phyloP scores from a whole-genome alignment of 257 asterid genomes.

The Coffea canephora region DNA sequence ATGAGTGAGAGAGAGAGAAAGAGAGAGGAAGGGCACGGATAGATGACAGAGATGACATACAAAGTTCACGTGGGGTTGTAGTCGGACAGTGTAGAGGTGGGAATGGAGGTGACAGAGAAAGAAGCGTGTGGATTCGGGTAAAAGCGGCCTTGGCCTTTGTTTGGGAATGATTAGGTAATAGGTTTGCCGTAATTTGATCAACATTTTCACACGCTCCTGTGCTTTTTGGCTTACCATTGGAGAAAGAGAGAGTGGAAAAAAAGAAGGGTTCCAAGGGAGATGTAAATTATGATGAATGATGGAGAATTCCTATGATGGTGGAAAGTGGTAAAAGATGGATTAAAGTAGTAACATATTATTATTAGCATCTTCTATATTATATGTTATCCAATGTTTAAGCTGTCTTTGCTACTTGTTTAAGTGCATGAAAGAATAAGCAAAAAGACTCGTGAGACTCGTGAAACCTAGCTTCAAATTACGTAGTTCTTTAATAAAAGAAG shows the following conservation, averaged over 20 bases:
- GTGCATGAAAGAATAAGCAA: neutral
- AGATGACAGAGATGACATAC: conserved; percentile 10
- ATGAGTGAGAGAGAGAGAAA: conserved; percentile 11
- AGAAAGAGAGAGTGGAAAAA: neutral
- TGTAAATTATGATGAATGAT: conserved; percentile 1
- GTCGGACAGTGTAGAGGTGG: neutral
- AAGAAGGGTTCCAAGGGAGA: neutral
- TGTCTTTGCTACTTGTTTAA: neutral
- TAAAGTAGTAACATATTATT: neutral
- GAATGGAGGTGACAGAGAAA: conserved; percentile 3
- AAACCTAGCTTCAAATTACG: neutral
- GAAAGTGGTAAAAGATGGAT: neutral
- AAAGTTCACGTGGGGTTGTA: conserved; percentile 22
- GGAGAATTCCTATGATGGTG: conserved; percentile 12
- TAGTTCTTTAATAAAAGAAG: neutral
- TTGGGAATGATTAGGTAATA: conserved; percentile 15
- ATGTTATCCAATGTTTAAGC: neutral
- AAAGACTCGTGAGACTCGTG: no score
- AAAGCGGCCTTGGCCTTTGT: neutral
- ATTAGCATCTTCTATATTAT: neutral
- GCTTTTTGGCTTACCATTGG: neutral
- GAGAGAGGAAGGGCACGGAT: neutral
- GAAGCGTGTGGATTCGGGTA: conserved; percentile 23
- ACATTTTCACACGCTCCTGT: neutral
- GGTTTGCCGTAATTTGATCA: conserved; percentile 5